Conservation (phyloP, 1,284 basidiomycete species). For the Trichosporon coremiiforme region DNA sequence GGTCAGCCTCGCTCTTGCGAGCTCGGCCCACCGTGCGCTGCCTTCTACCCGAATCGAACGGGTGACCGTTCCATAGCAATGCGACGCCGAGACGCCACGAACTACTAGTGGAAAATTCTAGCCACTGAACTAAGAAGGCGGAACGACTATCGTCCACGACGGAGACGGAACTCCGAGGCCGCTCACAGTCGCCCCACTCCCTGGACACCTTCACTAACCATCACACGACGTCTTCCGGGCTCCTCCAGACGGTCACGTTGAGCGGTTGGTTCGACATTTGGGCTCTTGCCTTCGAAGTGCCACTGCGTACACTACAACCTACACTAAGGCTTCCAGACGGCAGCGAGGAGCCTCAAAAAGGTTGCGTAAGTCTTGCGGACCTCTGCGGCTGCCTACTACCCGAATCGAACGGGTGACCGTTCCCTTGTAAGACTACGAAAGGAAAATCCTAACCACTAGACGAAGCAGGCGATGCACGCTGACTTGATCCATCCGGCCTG, state of each 20-base stretch:
- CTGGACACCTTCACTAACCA: too few species aligned
- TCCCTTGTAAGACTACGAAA: conserved; percentile 7
- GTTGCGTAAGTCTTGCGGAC: background rate
- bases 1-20: background rate
- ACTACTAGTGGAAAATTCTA: conserved; percentile 15
- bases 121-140: conserved; percentile 14
- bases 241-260: too few species aligned
- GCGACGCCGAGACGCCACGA: background rate
- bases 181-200: background rate
- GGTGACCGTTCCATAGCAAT: conserved; percentile 13
- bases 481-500: too few species aligned
- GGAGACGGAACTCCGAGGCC: background rate
- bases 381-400: background rate
- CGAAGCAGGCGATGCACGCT: background rate
- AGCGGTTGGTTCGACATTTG: too few species aligned
- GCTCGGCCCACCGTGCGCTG: background rate
- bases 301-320: background rate
- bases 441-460: conserved; percentile 10
- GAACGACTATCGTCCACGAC: background rate
- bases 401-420: conserved; percentile 14
- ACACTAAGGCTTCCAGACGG: background rate
- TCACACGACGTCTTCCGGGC: too few species aligned
- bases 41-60: conserved; percentile 14
- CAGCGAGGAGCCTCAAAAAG: background rate
- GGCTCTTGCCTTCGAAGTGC: background rate